Evolutionary conservation across 139 green algal genomes (phyloP).

Genomic region (Pleodorina starrii): DNA sequence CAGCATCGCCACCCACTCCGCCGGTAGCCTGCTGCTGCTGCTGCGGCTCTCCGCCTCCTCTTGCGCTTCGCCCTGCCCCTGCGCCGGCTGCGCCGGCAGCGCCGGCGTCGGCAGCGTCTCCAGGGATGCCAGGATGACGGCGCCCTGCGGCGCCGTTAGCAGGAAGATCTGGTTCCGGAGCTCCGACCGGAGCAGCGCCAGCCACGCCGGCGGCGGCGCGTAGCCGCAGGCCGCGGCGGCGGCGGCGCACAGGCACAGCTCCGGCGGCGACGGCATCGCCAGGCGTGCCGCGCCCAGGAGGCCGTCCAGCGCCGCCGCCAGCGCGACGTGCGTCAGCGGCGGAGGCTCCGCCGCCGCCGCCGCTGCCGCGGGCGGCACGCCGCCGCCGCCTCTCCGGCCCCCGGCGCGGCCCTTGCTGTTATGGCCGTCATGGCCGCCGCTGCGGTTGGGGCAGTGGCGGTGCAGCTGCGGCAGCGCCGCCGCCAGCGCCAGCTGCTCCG

Average conservation of each 20-base stretch:
- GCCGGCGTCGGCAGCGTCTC: neutral
- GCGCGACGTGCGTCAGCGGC: neutral
- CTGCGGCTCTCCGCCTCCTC: neutral
- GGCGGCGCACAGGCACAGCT: constrained; percentile 23
- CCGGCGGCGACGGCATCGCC: neutral
- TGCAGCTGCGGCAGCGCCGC: constrained; percentile 18
- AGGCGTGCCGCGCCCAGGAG: neutral
- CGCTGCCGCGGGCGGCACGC: no score
- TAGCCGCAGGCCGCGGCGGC: constrained; percentile 7
- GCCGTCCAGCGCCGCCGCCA: neutral
- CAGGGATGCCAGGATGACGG: constrained; percentile 1
- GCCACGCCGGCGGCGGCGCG: neutral
- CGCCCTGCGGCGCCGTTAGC: neutral
- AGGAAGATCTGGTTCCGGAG: constrained; percentile 32
- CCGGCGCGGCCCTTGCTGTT: neutral
- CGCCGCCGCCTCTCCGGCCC: neutral
- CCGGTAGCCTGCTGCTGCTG: neutral
- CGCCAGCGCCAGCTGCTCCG: neutral
- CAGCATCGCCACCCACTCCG: neutral
- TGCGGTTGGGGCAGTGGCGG: neutral
- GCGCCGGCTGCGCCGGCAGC: neutral
- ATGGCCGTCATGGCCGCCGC: neutral
- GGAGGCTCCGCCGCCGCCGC: neutral
- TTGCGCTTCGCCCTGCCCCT: neutral
- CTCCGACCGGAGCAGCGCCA: constrained; percentile 21